Evolutionary conservation across 768 basidiomycete genomes (phyloP), one percentile per base, ranked within the genome.

Genomic region (Pleurotus tuoliensis): DNA sequence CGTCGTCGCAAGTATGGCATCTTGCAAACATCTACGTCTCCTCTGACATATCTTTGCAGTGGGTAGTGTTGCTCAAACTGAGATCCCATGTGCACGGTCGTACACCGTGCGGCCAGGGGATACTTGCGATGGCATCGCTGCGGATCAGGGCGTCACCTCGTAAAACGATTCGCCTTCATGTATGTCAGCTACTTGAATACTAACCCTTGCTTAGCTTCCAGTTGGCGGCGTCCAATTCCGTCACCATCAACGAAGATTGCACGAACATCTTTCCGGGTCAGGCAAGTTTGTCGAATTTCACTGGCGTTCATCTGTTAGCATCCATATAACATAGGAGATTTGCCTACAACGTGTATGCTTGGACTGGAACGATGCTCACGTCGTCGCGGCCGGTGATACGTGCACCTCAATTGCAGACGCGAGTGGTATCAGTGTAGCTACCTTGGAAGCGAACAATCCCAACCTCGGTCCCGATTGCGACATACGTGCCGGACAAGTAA

Each of bases 361-460:
- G 48, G 87, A 90, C 62, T 90, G 87, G 67, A 63, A 59, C 6
- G 70, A 72, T 18, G 76, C 76, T n/a, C 73, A 81, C 63, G 73
- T 77, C 44, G 76, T 83, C 40, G 62, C 66, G 18, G 43, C 62
- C 0, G 80, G 78, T 18, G 79, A 88, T 63, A 76, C 69, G 27
- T 89, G 88, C 70, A 59, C 49, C 1, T 54, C 47, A 16, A 77
- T 88, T 53, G 67, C 77, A 2, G 47, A 57, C 0, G 64, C 56
- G 18, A 74, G 76, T 56, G 73, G 71, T 30, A 79, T 85, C 58
- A 63, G 75, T 47, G 58, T 73, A 60, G 72, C 62, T 41, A 78
- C 78, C 16, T 71, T 90, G 22, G 65, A 74, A 58, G 63, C 73
- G 27, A 88, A 89, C 73, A 90, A 89, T 72, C 86, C 82, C 3